phyloP scores from a whole-genome alignment of 495 filamentous ascomycete genomes.

The Letharia columbiana region DNA sequence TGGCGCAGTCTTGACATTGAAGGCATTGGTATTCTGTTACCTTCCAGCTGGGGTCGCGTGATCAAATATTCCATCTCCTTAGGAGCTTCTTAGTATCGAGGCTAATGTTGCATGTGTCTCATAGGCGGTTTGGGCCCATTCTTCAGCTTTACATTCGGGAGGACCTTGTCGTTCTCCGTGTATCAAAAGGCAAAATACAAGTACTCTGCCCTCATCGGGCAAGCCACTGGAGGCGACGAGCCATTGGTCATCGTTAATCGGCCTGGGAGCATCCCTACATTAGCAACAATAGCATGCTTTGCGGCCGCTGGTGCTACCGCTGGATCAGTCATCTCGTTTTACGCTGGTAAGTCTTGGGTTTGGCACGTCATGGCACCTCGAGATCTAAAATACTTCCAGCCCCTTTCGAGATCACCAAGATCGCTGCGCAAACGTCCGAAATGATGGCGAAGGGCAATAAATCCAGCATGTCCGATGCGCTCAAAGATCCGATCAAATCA shows the following conservation, averaged over 20 bases:
- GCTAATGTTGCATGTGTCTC: constrained; percentile 6
- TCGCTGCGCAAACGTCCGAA: constrained; percentile 68
- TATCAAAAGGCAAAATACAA: constrained; percentile 74
- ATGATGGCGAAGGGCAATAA: constrained; percentile 55
- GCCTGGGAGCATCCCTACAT: constrained; percentile 52
- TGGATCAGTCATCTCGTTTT: constrained; percentile 62
- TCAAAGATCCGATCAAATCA: constrained; percentile 47
- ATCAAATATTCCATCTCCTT: neutral
- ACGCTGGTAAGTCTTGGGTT: constrained; percentile 54
- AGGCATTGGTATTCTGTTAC: neutral
- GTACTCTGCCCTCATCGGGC: constrained; percentile 41
- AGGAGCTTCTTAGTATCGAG: neutral
- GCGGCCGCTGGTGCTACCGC: constrained; percentile 66
- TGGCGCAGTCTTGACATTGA: neutral
- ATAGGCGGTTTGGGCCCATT: constrained; percentile 61
- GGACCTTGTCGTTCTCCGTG: constrained; percentile 75
- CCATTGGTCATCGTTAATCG: constrained; percentile 62
- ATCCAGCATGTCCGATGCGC: constrained; percentile 47
- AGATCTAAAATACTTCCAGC: constrained; percentile 35
- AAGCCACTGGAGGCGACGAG: constrained; percentile 48
- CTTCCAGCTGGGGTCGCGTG: constrained; percentile 4
- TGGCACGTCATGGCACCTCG: neutral
- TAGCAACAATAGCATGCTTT: constrained; percentile 60
- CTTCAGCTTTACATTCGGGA: constrained; percentile 70
- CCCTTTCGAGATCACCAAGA: constrained; percentile 77